Base-by-base conservation (phyloP, 2,329 filamentous ascomycete species). In the Pseudogymnoascus sp. region DNA sequence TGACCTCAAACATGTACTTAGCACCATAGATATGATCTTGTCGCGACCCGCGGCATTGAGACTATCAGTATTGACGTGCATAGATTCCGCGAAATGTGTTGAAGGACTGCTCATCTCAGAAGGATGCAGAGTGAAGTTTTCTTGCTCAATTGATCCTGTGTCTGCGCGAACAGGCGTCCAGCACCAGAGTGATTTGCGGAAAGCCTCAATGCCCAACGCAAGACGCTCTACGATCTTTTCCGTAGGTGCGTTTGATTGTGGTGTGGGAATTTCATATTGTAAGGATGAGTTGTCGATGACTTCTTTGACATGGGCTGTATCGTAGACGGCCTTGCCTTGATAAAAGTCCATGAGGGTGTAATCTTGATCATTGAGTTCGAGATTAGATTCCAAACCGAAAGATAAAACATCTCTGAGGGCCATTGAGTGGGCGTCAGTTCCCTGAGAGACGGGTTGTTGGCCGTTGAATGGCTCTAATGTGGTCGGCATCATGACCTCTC, bases 1-100 rank as follows among this genome's bases (percentile, higher is more conserved):
- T 21, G 12, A 4, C 33, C 42, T 21, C 6, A 59, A 25, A 25
- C 63, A 61, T 14, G 59, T 65, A 16, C 60, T 62, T 18, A 69
- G 38, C 5, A 69, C 38, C 65, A 69, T 67, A 14, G 67, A 66
- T 37, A 69, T 10, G 16, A 69, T 66, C 59, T 64, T 60, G 33
- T 69, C 68, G 40, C 40, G 40, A 12, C 18, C 40, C 10, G 40
- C 40, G 16, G 40, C 40, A 44, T 44, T 44, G 40, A 44, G 40
- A 21, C 40, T 44, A 12, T 44, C 40, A 44, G 16, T 21, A 21
- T 21, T 44, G 40, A 44, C 18, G 12, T 21, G 40, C 40, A 44
- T 44, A 44, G 40, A 21, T 44, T 44, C 40, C 5, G 10, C 40
- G 4, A 44, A 44, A 44, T 44, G 12, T 44, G 40, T 12, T 21